Base-by-base conservation (phyloP, 257 asterid genomes). In the Primulina huaijiensis region DNA sequence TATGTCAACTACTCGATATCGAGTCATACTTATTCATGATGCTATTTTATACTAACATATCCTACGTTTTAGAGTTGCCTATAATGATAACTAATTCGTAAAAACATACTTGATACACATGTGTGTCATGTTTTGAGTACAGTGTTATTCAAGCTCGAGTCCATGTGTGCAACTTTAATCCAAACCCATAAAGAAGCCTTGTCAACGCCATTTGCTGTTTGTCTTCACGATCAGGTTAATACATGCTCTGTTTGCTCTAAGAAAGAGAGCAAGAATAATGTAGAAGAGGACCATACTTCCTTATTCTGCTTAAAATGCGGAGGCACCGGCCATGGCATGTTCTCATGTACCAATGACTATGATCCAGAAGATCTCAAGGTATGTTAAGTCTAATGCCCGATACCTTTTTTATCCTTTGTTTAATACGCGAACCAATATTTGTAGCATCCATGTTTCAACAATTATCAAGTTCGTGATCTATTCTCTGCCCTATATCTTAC, bases 351-450 rank as follows among this genome's bases (percentile, higher is more conserved):
- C 71, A 69, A 69, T 43, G 78, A 63, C 19, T 85, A 80, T 53
- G 71, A 69, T 73, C 19, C 85, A 43, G 83, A 81, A 55, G 90
- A 85, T 79, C 88, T 85, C 62, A 71, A 77, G 90, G 90, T 77
- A 80, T 14, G 76, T 52, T 20, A 63, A 34, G 29, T 40, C 20
- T 19, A 55, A 2, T 57, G 33, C 40, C 20, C 7, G 64, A 50
- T 30, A 14, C 46, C 19, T 4, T 27, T 21, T 68, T 19, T 10
- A 30, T 74, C 60, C 29, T 40, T 58, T 6, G 58, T 23, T 31
- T 55, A 14, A 55, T 59, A 23, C 5, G 33, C 38, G 20, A 20
- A 31, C 40, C 35, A 55, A 52, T 9, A 23, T 23, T 37, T 55
- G 38, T 33, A 27, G 59, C 53, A 65, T 66, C 37, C 21, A 30